Base-by-base conservation (phyloP, 2,329 filamentous ascomycete species). In the Colletotrichum falcatum region DNA sequence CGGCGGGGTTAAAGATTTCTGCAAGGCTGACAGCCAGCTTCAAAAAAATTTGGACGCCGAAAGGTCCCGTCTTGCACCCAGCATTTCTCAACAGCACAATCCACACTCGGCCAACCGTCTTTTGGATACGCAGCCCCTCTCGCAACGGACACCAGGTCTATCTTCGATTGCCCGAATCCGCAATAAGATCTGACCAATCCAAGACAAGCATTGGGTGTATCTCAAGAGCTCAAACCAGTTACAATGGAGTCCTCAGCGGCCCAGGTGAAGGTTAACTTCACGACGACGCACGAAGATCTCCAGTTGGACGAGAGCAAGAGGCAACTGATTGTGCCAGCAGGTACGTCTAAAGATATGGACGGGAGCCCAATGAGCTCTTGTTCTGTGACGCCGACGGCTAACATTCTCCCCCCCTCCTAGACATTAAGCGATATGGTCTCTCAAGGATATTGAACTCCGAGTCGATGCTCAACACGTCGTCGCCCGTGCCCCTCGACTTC, bases 401-500 rank as follows among this genome's bases (percentile, higher is more conserved):
- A 48, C n/a, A 26, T n/a, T 1, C n/a, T n/a, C 1, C n/a, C 12
- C 37, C 16, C 14, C 18, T 7, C 33, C 56, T 71, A 89, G 90
- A 91, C 74, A 89, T 92, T 75, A 89, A 90, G 78, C 88, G 90
- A 77, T 92, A 92, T 88, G 90, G 89, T 75, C 85, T 92, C 64
- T 92, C 90, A 23, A 87, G 90, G 70, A 89, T 92, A 71, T 85
- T 92, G 78, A 92, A 92, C 81, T 92, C 90, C 76, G 88, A 90
- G 83, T 89, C 89, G 42, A 91, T 92, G 87, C 89, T 92, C 79
- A 85, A 87, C 78, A 91, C 89, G 55, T 78, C 85, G 35, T 83
- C 84, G 14, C 90, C 93, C 16, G 87, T 95, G 56, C 94, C 94
- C 23, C 92, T 99, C 82, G 96, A 99, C 82, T 98, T 99, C 84